Evolutionary conservation across 2,329 filamentous ascomycete species (phyloP), one percentile per base, ranked within the genome.

Genomic region (Colletotrichum noveboracense): DNA sequence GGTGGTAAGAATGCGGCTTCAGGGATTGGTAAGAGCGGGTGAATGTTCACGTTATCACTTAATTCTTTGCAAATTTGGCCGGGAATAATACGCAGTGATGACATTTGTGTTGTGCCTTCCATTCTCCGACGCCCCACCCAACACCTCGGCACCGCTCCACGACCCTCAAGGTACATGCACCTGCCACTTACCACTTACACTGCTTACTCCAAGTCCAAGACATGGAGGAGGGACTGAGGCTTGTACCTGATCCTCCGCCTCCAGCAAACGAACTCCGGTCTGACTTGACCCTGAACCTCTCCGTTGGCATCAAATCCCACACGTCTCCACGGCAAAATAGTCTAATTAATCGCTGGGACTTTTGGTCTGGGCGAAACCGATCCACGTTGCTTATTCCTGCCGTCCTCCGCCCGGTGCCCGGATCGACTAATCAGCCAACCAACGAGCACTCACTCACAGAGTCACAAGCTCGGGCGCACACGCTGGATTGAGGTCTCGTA

Each of bases 361-460:
- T 68, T 73, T 60, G 70, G 32, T 28, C 28, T 65, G 68, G 72
- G 60, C 67, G 43, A 60, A 32, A 66, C 9, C 12, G 56, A 69
- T 69, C 64, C 43, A 43, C 70, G 38, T 60, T 69, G 74, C 74
- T 75, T 74, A 68, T 75, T 74, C 34, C 58, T 52, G 30, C 28
- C 18, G 26, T 73, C 65, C 43, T 73, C 55, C 43, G 74, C 56
- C 32, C 58, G 73, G 43, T 32, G 56, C 30, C 64, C 70, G 73
- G 38, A 34, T 56, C 32, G 36, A 71, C 24, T 21, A 62, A 56
- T n/a, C 34, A 26, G 26, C 24, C 55, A 55, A 67, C 55, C 36
- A 48, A 16, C 48, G 7, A 24, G 18, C 18, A 21, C 18, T 68
- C 21, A 0, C 18, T 43, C 38, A 43, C 16, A 38, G 16, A 38